Conservation (phyloP, 495 filamentous ascomycete genomes). For the Aspergillus sparsus region DNA sequence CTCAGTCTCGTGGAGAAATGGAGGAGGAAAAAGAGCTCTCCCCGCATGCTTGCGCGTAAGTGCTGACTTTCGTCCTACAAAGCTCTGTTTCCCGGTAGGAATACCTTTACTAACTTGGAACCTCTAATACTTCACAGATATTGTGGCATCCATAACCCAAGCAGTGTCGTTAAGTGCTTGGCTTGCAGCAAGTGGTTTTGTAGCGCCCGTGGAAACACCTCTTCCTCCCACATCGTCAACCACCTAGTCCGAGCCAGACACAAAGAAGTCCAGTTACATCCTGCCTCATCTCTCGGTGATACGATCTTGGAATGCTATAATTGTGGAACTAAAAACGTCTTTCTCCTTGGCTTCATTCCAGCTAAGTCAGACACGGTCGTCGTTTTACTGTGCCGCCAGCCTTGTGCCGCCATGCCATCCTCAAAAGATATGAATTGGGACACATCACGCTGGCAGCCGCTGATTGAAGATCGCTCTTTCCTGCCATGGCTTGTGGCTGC, state of each 20-base stretch:
- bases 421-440: conserved; percentile 99
- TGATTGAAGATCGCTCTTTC: conserved; percentile 97
- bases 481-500: conserved; percentile 88
- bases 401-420: conserved; percentile 89
- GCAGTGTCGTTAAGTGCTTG: conserved; percentile 94
- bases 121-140: conserved; percentile 59
- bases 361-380: conserved; percentile 98
- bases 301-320: conserved; percentile 99
- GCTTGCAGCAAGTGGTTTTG: conserved; percentile 99
- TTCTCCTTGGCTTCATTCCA: conserved; percentile 99
- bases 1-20: conserved; percentile 60
- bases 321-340: conserved; percentile 98
- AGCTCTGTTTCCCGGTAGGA: not conserved
- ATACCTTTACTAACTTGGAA: conserved; percentile 19
- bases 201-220: conserved; percentile 94
- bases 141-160: conserved; percentile 94
- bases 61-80: conserved; percentile 22
- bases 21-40: conserved; percentile 93
- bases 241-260: conserved; percentile 96
- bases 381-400: conserved; percentile 93
- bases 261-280: conserved; percentile 98
- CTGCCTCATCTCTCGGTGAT: conserved; percentile 91
- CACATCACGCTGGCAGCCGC: conserved; percentile 93
- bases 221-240: conserved; percentile 97
- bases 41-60: conserved; percentile 94